phyloP scores from a whole-genome alignment of 345 rosid species.

The Eucalyptus rudis region DNA sequence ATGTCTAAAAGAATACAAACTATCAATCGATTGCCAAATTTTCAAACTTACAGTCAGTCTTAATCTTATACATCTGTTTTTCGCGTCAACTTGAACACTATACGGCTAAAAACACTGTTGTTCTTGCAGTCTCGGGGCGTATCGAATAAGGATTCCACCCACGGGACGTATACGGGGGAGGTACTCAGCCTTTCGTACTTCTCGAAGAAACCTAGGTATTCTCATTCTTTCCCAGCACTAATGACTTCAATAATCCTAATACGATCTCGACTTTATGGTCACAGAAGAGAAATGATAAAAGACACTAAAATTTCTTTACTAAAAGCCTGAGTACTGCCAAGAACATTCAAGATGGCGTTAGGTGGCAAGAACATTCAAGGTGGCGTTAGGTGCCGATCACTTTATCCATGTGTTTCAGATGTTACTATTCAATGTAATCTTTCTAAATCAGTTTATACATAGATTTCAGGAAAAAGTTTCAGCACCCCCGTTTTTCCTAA shows the following conservation, averaged over 20 bases:
- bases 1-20: neutral
- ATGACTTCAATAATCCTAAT: neutral
- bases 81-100: neutral
- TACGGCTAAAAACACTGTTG: neutral
- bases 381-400: neutral
- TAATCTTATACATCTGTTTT: neutral
- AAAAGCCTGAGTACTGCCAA: neutral
- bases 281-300: neutral
- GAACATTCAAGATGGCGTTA: neutral
- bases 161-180: neutral
- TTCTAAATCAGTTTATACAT: neutral
- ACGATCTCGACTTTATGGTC: neutral
- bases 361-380: neutral
- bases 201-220: neutral
- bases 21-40: neutral
- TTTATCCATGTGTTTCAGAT: neutral
- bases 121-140: neutral
- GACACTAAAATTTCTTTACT: neutral
- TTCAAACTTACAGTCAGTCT: neutral
- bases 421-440: neutral
- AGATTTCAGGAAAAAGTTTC: neutral
- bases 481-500: neutral
- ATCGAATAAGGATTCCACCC: neutral
- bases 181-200: neutral
- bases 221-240: neutral